A percentile compares a stretch with the other conserved stretches of the same genome.
Evolutionary conservation across 2,329 filamentous ascomycete species (phyloP).

Genomic region (Fusarium algeriense): DNA sequence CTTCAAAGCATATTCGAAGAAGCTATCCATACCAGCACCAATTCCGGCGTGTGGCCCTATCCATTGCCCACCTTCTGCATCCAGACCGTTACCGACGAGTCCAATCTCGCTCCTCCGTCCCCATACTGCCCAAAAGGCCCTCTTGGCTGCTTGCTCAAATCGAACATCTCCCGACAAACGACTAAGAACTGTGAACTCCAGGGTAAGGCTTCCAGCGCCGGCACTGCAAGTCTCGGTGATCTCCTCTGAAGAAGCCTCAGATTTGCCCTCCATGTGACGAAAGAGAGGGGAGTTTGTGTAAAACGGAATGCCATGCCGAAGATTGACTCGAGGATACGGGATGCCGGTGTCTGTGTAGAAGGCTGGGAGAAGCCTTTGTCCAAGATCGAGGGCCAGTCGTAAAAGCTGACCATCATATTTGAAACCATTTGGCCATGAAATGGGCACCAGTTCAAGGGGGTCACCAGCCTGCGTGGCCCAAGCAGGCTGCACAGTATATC

Average conservation of each 20-base stretch:
- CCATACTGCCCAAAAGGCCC: constrained; percentile 99
- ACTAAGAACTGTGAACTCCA: constrained; percentile 93
- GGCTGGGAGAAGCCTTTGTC: constrained; percentile 85
- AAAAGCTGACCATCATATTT: constrained; percentile 90
- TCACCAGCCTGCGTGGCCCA: constrained; percentile 50
- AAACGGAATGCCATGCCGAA: constrained; percentile 91
- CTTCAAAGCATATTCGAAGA: constrained; percentile 98
- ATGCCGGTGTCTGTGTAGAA: constrained; percentile 93
- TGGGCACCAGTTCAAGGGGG: constrained; percentile 64
- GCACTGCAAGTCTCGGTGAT: constrained; percentile 97
- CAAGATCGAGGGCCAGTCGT: constrained; percentile 88
- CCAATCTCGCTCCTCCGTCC: constrained; percentile 84
- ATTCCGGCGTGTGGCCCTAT: constrained; percentile 91
- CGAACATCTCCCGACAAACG: constrained; percentile 85
- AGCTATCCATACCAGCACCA: constrained; percentile 96
- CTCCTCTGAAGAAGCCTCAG: constrained; percentile 64
- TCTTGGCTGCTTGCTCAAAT: constrained; percentile 91
- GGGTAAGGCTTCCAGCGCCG: constrained; percentile 92
- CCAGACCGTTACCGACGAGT: constrained; percentile 90
- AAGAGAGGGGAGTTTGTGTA: constrained; percentile 89
- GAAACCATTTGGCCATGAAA: constrained; percentile 81
- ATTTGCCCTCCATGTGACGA: constrained; percentile 56
- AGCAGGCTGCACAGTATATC: constrained; percentile 71
- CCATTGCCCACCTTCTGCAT: constrained; percentile 92
- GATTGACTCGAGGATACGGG: constrained; percentile 93